phyloP scores from a whole-genome alignment of 73 alveolate genomes.

The Halteria grandinella region DNA sequence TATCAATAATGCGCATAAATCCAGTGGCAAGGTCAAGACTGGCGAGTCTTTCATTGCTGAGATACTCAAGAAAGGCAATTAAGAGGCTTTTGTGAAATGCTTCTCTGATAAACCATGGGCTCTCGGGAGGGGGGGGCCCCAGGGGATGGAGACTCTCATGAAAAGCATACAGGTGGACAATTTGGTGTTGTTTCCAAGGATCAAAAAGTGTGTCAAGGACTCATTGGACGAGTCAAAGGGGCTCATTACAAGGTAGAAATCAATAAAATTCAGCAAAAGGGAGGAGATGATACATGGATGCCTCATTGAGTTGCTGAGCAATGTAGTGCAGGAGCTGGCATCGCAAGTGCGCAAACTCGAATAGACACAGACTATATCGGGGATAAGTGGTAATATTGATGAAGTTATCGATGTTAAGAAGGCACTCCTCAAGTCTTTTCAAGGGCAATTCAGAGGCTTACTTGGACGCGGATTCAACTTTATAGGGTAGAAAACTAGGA shows the following conservation, averaged over 20 bases:
- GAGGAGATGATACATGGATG: too few relatives aligned
- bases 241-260: slow-evolving; percentile 13
- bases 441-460: slow-evolving; percentile 15
- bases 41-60: slow-evolving; percentile 30
- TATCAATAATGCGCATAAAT: slow-evolving; percentile 38
- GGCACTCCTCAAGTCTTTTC: slow-evolving; percentile 24
- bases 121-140: slow-evolving; percentile 29
- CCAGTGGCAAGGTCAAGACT: slow-evolving; percentile 5
- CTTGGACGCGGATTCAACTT: slow-evolving; percentile 6
- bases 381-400: too few relatives aligned
- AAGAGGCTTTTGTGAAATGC: slow-evolving; percentile 56
- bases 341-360: too few relatives aligned
- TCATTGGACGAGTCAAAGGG: slow-evolving; percentile 47
- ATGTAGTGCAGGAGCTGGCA: too few relatives aligned
- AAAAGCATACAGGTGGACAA: slow-evolving; percentile 22
- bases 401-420: slow-evolving; percentile 40
- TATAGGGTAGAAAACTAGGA: slow-evolving; percentile 53
- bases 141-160: slow-evolving; percentile 37
- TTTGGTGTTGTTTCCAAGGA: slow-evolving; percentile 53
- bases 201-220: slow-evolving; percentile 42
- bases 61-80: slow-evolving; percentile 42
- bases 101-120: slow-evolving; percentile 31
- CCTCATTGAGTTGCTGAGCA: too few relatives aligned
- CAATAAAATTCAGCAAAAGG: too few relatives aligned
- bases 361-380: too few relatives aligned